A percentile compares a stretch with the other conserved stretches of the same genome.
phyloP scores from a whole-genome alignment of 2,329 filamentous ascomycete species.

The Emydomyces testavorans region DNA sequence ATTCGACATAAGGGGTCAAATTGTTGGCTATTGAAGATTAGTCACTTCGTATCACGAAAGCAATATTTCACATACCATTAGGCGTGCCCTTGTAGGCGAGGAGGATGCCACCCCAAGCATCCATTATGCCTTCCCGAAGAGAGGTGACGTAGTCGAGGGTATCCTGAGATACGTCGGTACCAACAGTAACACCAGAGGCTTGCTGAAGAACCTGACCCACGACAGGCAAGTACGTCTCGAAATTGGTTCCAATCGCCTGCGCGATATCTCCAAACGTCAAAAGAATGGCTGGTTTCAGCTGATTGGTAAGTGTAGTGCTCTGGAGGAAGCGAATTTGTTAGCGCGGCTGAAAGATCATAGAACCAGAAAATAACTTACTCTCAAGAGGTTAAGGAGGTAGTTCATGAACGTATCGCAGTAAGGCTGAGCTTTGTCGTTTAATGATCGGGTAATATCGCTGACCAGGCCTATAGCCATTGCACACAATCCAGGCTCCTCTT shows the following conservation, averaged over 20 bases:
- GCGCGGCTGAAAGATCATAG: constrained; percentile 17
- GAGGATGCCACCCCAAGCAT: constrained; percentile 96
- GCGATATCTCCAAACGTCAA: constrained; percentile 98
- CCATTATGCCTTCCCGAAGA: constrained; percentile 93
- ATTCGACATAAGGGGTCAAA: constrained; percentile 65
- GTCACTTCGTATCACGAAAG: neutral
- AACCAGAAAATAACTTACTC: constrained; percentile 42
- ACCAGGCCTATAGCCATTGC: constrained; percentile 96
- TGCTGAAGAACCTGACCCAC: constrained; percentile 92
- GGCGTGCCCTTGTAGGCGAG: constrained; percentile 71
- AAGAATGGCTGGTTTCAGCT: constrained; percentile 95
- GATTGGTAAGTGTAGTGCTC: constrained; percentile 78
- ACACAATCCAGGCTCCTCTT: constrained; percentile 87
- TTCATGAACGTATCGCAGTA: constrained; percentile 99
- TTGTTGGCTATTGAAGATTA: constrained; percentile 44
- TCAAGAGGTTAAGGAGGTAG: constrained; percentile 81
- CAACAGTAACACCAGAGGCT: constrained; percentile 69
- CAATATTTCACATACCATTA: constrained; percentile 25
- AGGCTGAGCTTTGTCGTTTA: constrained; percentile 81
- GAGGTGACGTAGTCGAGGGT: constrained; percentile 96
- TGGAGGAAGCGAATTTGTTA: constrained; percentile 33
- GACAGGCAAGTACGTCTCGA: constrained; percentile 84
- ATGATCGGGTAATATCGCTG: constrained; percentile 85
- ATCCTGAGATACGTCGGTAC: constrained; percentile 73
- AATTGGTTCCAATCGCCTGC: constrained; percentile 79